These are phyloP conservation scores for Annulohypoxylon truncatum DNA, from an alignment of 2,329 filamentous ascomycete genomes.

Conservation along the genomic window DNA sequence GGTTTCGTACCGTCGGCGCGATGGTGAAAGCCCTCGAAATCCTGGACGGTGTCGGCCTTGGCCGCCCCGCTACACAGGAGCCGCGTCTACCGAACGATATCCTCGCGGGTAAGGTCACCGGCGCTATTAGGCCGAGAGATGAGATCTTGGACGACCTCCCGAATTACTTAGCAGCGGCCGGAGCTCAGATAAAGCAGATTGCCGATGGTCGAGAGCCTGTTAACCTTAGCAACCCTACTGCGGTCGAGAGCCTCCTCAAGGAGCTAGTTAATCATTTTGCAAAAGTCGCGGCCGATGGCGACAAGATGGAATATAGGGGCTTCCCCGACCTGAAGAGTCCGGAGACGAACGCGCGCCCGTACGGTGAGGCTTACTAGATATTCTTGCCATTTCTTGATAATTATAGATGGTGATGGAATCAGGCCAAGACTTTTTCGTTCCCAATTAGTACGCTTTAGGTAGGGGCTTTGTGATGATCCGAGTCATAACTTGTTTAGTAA, in stretches of 20 bases:
- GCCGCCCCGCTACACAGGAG: slow-evolving; percentile 64
- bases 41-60: slow-evolving; percentile 68
- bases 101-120: slow-evolving; percentile 58
- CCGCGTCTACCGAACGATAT: slow-evolving; percentile 57
- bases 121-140: slow-evolving; percentile 59
- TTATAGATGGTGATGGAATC: too few relatives aligned
- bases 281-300: slow-evolving; percentile 43
- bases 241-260: slow-evolving; percentile 36
- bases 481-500: slow-evolving; percentile 22
- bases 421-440: neutral
- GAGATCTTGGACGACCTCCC: slow-evolving; percentile 62
- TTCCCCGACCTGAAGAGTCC: slow-evolving; percentile 41
- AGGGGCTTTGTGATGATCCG: neutral
- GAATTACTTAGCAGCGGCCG: slow-evolving; percentile 57
- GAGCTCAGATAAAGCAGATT: slow-evolving; percentile 58
- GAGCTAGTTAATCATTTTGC: slow-evolving; percentile 44
- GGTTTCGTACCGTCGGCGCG: slow-evolving; percentile 62
- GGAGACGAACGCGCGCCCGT: slow-evolving; percentile 16
- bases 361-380: slow-evolving; percentile 33
- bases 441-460: neutral
- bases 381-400: neutral
- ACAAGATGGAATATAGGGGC: slow-evolving; percentile 46
- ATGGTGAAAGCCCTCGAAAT: slow-evolving; percentile 65
- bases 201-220: slow-evolving; percentile 45
- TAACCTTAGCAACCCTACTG: slow-evolving; percentile 40